A percentile compares a stretch with the other conserved stretches of the same genome.
These are phyloP conservation scores for Medicago arabica DNA, from an alignment of 306 rosid genomes.

Conservation along the genomic window DNA sequence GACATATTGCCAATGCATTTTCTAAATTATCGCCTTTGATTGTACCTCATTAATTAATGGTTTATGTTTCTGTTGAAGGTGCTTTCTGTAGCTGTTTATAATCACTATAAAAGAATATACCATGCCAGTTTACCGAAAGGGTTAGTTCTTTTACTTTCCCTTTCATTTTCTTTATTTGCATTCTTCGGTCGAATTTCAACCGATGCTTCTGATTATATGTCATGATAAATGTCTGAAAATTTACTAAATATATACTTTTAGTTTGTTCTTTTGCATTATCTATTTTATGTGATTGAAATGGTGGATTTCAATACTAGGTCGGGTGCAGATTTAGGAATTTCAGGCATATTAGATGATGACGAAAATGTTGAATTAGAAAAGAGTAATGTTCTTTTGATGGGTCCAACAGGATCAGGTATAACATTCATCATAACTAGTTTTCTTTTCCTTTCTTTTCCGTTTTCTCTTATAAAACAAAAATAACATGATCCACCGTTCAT, in stretches of 20 bases:
- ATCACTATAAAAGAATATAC: slow-evolving; percentile 92
- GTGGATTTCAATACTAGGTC: slow-evolving; percentile 59
- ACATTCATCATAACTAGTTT: slow-evolving; percentile 8
- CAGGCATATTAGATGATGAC: slow-evolving; percentile 63
- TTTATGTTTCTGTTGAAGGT: slow-evolving; percentile 67
- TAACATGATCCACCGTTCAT: slow-evolving; percentile 7
- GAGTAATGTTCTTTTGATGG: slow-evolving; percentile 98
- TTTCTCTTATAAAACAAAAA: too few species aligned
- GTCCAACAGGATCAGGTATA: slow-evolving; percentile 97
- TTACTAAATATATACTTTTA: slow-evolving; percentile 23
- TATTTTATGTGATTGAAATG: slow-evolving; percentile 39
- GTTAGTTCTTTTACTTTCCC: slow-evolving; percentile 57
- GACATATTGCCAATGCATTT: slow-evolving; percentile 10
- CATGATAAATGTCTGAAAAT: slow-evolving; percentile 26
- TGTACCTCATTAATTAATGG: slow-evolving; percentile 35
- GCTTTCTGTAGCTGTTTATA: slow-evolving; percentile 96
- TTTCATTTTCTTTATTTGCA: neutral
- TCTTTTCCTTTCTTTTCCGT: too few species aligned
- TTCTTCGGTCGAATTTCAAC: neutral
- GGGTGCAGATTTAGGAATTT: slow-evolving; percentile 59
- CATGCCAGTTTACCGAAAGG: slow-evolving; percentile 76
- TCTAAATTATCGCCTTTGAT: slow-evolving; percentile 28
- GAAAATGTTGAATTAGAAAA: slow-evolving; percentile 89
- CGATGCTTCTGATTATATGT: neutral
- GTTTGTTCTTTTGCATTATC: slow-evolving; percentile 27